These are phyloP conservation scores for Stentor coeruleus DNA, from an alignment of 73 alveolate species.

Conservation along the genomic window DNA sequence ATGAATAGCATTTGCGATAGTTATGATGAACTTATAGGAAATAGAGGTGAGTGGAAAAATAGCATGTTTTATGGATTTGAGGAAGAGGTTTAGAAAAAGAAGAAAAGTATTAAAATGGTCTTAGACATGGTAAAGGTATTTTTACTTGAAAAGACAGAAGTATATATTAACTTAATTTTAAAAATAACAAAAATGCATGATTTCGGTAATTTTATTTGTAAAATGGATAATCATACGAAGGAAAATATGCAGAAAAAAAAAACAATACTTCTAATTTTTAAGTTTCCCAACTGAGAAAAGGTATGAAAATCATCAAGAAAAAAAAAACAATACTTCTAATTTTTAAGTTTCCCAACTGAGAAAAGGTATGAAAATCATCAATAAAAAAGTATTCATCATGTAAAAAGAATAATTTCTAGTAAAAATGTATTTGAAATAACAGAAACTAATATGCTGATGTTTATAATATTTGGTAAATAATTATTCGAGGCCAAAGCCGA, in stretches of 20 bases:
- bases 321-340: not conserved
- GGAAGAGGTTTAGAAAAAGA: not conserved
- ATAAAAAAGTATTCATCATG: not conserved
- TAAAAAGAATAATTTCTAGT: too few species aligned
- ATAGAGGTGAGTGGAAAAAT: not conserved
- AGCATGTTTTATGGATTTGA: not conserved
- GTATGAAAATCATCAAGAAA: not conserved
- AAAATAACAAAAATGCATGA: not conserved
- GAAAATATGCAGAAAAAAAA: not conserved
- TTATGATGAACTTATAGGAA: not conserved
- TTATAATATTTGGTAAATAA: too few species aligned
- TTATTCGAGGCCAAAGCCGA: conserved; percentile 53
- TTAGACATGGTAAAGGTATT: not conserved
- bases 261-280: not conserved
- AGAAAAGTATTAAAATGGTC: not conserved
- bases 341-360: not conserved
- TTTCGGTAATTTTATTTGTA: not conserved
- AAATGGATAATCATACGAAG: not conserved
- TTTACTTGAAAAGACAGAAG: not conserved
- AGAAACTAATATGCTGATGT: too few species aligned
- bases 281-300: not conserved
- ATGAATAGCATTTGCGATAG: not conserved
- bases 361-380: not conserved
- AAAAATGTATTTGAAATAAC: too few species aligned
- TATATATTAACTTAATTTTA: too few species aligned